Conservation (phyloP, 768 basidiomycete genomes). For the Tricholoma saponaceum region DNA sequence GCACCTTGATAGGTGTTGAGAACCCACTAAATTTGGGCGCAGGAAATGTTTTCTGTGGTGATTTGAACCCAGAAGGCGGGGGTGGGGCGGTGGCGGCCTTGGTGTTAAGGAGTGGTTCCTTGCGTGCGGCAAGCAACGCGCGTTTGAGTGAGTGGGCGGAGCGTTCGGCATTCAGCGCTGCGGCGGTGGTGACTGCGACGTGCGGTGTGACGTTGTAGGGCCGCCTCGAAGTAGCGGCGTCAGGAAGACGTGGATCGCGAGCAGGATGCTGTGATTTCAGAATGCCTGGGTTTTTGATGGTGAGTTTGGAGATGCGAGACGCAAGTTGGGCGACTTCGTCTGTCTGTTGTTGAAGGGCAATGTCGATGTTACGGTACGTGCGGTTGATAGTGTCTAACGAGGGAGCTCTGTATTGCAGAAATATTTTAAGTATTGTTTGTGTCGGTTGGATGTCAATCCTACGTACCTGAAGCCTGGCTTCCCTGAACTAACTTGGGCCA, state of each 20-base stretch:
- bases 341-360: slow-evolving; percentile 60
- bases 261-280: not conserved
- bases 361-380: slow-evolving; percentile 81
- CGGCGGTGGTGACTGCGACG: slow-evolving; percentile 72
- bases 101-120: slow-evolving; percentile 64
- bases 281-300: slow-evolving; percentile 26
- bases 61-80: slow-evolving; percentile 32
- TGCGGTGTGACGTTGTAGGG: slow-evolving; percentile 52
- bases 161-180: slow-evolving; percentile 78
- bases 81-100: slow-evolving; percentile 37
- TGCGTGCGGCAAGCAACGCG: slow-evolving; percentile 56
- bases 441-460: not conserved
- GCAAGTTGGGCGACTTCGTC: slow-evolving; percentile 49
- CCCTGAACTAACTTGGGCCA: slow-evolving; percentile 57
- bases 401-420: slow-evolving; percentile 53
- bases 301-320: slow-evolving; percentile 48
- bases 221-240: slow-evolving; percentile 30
- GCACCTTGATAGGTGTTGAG: slow-evolving; percentile 16
- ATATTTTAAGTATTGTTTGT: not conserved
- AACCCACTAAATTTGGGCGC: slow-evolving; percentile 16
- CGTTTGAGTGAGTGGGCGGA: slow-evolving; percentile 67
- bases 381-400: slow-evolving; percentile 82
- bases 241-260: slow-evolving; percentile 41
- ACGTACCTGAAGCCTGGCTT: slow-evolving; percentile 61
- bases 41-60: slow-evolving; percentile 26